phyloP scores from a whole-genome alignment of 805 yeast species.

The Myxozyma kluyveri region DNA sequence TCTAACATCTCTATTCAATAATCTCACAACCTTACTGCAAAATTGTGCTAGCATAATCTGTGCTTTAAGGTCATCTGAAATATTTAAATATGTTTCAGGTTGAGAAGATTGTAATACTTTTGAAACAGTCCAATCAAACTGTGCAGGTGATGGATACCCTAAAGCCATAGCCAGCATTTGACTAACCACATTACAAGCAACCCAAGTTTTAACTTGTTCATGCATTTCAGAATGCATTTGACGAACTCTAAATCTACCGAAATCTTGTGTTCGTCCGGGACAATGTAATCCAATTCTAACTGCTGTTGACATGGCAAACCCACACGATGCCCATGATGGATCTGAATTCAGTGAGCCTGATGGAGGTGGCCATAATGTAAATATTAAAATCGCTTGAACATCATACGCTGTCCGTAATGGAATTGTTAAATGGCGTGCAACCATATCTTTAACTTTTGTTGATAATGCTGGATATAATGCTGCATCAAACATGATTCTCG shows the following conservation, averaged over 20 bases:
- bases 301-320: conserved; percentile 90
- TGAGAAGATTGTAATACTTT: conserved; percentile 54
- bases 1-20: conserved; percentile 66
- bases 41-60: conserved; percentile 81
- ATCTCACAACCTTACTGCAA: conserved; percentile 78
- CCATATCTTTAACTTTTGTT: conserved; percentile 16
- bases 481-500: conserved; percentile 56
- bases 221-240: conserved; percentile 42
- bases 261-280: conserved; percentile 58
- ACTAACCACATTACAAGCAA: conserved; percentile 84
- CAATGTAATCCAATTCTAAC: conserved; percentile 86
- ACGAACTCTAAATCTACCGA: conserved; percentile 47
- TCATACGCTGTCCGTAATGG: conserved; percentile 78
- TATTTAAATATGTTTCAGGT: neutral
- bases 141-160: conserved; percentile 92
- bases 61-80: conserved; percentile 50
- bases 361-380: conserved; percentile 94
- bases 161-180: conserved; percentile 88
- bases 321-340: conserved; percentile 92
- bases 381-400: conserved; percentile 85
- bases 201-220: conserved; percentile 90
- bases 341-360: conserved; percentile 94
- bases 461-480: conserved; percentile 25
- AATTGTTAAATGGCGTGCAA: conserved; percentile 25
- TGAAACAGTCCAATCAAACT: conserved; percentile 69